Evolutionary conservation across 2,329 filamentous ascomycete species (phyloP).

Genomic region (Trichophyton verrucosum): DNA sequence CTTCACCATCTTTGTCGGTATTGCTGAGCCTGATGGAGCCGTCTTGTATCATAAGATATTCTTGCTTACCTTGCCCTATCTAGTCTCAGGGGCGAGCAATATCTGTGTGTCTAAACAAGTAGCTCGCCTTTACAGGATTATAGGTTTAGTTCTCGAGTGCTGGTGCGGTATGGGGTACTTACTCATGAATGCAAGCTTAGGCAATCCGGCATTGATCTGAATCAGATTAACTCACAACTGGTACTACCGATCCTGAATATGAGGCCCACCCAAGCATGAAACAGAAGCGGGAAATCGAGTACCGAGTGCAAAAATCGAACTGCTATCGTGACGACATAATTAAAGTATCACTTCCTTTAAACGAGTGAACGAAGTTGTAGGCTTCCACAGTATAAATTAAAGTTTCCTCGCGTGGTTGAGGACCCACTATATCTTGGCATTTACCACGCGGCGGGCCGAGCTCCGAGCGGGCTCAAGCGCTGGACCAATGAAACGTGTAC

Average conservation of each 20-base stretch:
- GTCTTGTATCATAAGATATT: background rate
- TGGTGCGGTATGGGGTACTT: background rate
- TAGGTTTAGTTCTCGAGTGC: background rate
- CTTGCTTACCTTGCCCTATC: background rate
- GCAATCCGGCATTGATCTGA: background rate
- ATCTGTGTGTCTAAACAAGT: background rate
- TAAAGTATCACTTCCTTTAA: background rate
- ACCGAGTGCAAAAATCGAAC: background rate
- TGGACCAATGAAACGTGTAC: background rate
- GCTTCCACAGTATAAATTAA: background rate
- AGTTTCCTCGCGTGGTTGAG: background rate
- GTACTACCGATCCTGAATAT: background rate
- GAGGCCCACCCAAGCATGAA: background rate
- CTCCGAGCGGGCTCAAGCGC: background rate
- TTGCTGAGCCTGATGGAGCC: background rate
- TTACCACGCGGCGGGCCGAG: conserved; percentile 1
- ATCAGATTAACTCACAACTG: background rate
- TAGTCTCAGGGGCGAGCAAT: background rate
- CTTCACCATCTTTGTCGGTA: background rate
- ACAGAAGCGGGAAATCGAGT: background rate
- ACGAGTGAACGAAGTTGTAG: background rate
- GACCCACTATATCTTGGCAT: background rate
- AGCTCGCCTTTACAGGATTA: background rate
- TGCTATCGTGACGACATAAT: background rate
- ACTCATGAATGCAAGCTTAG: background rate